Conservation (phyloP, 2,329 filamentous ascomycete species). For the Magnaporthiopsis rhizophila region DNA sequence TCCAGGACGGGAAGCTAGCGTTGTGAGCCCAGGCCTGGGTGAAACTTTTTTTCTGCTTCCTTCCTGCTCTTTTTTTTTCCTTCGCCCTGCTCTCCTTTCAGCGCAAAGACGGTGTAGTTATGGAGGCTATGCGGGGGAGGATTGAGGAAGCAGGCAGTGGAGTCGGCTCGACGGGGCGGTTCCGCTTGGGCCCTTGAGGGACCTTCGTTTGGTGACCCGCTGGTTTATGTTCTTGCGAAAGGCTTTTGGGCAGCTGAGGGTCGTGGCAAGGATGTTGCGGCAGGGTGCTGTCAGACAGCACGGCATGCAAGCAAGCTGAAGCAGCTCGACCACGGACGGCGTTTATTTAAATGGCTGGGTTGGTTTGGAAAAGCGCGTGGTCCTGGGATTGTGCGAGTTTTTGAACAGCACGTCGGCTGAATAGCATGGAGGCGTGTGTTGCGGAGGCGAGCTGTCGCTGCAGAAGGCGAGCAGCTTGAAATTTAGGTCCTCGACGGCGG, state of each 20-base stretch:
- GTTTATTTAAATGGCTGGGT: not conserved
- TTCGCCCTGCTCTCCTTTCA: not conserved
- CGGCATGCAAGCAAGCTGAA: not conserved
- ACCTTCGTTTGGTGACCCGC: not conserved
- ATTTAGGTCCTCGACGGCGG: not conserved
- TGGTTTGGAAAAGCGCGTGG: not conserved
- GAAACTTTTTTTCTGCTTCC: not conserved
- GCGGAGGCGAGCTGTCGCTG: no score
- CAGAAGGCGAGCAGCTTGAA: not conserved
- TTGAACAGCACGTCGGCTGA: not conserved
- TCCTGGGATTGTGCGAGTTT: not conserved
- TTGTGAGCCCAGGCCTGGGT: not conserved
- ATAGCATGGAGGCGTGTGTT: no score
- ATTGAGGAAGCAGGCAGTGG: not conserved
- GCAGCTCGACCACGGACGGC: not conserved
- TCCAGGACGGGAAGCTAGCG: not conserved
- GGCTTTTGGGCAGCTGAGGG: not conserved
- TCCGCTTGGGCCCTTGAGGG: not conserved
- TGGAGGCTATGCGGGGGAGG: constrained; percentile 1
- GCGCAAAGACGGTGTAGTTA: constrained; percentile 1
- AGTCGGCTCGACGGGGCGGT: not conserved
- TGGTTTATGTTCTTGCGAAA: not conserved
- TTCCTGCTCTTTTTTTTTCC: not conserved
- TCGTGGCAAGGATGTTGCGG: not conserved
- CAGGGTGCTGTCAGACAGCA: not conserved